Conservation (phyloP, 176 grass and related monocot species). For the Oryza rufipogon region DNA sequence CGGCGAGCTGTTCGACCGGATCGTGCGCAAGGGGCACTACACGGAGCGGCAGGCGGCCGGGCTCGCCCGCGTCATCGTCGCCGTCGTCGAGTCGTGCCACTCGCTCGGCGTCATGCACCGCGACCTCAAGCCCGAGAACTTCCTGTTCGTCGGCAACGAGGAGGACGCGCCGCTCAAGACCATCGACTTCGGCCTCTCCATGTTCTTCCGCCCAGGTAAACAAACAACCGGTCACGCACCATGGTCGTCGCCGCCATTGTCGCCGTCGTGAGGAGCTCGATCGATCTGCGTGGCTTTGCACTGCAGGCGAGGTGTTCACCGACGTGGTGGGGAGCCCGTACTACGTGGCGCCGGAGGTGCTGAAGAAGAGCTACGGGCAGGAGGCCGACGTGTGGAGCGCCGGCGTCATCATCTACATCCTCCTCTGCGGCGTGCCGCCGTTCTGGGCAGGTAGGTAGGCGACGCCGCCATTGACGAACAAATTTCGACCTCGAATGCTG, state of each 20-base stretch:
- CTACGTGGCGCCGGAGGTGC: constrained; percentile 63
- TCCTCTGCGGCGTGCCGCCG: constrained; percentile 59
- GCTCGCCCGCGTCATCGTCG: constrained; percentile 50
- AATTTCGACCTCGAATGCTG: not conserved
- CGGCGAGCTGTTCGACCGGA: constrained; percentile 62
- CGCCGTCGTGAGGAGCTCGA: not conserved
- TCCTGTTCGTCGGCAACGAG: constrained; percentile 44
- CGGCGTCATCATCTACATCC: constrained; percentile 58
- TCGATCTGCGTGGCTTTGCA: not conserved
- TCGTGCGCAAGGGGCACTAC: constrained; percentile 47
- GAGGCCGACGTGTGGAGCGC: constrained; percentile 63
- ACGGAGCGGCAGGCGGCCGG: constrained; percentile 55
- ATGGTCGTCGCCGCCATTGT: not conserved
- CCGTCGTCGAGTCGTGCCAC: constrained; percentile 55
- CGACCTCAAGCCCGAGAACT: constrained; percentile 59
- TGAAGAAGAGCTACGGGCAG: constrained; percentile 57
- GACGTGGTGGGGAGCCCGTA: constrained; percentile 63
- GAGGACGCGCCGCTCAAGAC: constrained; percentile 59
- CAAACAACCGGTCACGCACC: not conserved
- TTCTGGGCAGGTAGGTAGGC: constrained; percentile 47
- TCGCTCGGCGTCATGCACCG: constrained; percentile 60
- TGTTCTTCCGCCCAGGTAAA: constrained; percentile 58
- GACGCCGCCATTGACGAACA: not conserved
- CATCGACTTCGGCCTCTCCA: constrained; percentile 65
- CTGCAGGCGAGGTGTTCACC: constrained; percentile 48